phyloP scores from a whole-genome alignment of 1,139 yeast genomes.

The Magnusiomyces tetraspermus region DNA sequence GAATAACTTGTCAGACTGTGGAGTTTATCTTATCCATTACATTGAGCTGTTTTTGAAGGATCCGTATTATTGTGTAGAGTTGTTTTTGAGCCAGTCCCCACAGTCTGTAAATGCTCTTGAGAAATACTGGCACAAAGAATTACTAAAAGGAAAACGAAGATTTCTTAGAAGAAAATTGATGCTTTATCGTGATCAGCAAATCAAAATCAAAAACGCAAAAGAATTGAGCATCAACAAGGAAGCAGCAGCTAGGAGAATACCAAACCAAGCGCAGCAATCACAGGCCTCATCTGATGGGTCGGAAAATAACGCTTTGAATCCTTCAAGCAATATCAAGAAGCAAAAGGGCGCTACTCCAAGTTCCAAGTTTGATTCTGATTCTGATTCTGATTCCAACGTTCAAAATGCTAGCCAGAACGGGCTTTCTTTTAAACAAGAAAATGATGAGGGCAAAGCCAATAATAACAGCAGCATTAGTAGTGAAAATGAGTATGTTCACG shows the following conservation, averaged over 20 bases:
- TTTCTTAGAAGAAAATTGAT: not conserved
- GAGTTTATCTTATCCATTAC: constrained; percentile 81
- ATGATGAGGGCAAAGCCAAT: not conserved
- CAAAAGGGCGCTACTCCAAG: no score
- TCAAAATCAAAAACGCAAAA: not conserved
- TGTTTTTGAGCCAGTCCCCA: constrained; percentile 36
- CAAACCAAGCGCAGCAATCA: not conserved
- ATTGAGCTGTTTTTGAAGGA: constrained; percentile 53
- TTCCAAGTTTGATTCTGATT: no score
- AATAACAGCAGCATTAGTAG: not conserved
- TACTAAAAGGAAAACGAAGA: not conserved
- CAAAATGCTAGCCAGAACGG: no score
- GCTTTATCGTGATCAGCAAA: not conserved
- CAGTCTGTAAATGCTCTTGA: not conserved
- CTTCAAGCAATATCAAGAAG: no score
- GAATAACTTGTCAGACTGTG: constrained; percentile 88
- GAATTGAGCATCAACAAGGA: not conserved
- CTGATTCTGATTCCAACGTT: no score
- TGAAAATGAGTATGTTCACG: not conserved
- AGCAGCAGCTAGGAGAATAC: not conserved
- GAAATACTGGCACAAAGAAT: not conserved
- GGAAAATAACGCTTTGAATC: no score
- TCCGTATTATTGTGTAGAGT: constrained; percentile 41
- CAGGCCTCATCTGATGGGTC: not conserved
- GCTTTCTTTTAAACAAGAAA: no score